Evolutionary conservation across 2,329 filamentous ascomycete genomes (phyloP), one percentile per base, ranked within the genome.

Genomic region (Fusarium miscanthi): DNA sequence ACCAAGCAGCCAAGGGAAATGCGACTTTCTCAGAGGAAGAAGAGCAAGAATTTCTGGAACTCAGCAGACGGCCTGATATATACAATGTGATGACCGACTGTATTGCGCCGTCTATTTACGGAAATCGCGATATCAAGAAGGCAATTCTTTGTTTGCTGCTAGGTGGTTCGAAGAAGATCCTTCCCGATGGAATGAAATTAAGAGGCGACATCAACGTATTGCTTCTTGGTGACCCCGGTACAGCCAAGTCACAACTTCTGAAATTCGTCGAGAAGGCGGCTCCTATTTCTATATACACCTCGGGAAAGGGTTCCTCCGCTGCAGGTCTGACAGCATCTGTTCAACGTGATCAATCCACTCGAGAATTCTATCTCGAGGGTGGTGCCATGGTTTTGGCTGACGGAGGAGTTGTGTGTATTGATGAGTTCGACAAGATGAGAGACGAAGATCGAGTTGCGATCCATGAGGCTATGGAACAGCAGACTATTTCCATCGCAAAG

Each of bases 361-460:
- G 96, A 57, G 96, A 99, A 81, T 99, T 99, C 82, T 99, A 98
- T 78, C 90, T 99, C 2, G 96, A 99, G 85, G 96, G 96, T 51
- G 96, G 96, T 83, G 96, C 96, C 37, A 98, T 99, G 96, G 96
- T 99, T 7, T 89, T 99, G 23, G 96, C 96, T 8, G 96, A 99
- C 75, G 95, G 95, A 5, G 96, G 96, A 77, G 95, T 98, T 2
- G 96, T 98, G 14, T 98, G 96, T 82, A 99, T 99, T 76, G 96
- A 99, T 80, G 96, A 99, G 83, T 99, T 99, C 80, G 96, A 99
- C 85, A 99, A 99, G 87, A 99, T 99, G 96, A 89, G 96, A 70
- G 96, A 99, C 80, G 96, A 99, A 82, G 96, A 99, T 78, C 90
- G 96, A 76, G 96, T 98, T 11, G 96, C 96, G 4, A 99, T 99